A percentile compares a stretch with the other conserved stretches of the same genome.
These are phyloP conservation scores for Linum trigynum DNA, from an alignment of 345 rosid species.

Conservation along the genomic window DNA sequence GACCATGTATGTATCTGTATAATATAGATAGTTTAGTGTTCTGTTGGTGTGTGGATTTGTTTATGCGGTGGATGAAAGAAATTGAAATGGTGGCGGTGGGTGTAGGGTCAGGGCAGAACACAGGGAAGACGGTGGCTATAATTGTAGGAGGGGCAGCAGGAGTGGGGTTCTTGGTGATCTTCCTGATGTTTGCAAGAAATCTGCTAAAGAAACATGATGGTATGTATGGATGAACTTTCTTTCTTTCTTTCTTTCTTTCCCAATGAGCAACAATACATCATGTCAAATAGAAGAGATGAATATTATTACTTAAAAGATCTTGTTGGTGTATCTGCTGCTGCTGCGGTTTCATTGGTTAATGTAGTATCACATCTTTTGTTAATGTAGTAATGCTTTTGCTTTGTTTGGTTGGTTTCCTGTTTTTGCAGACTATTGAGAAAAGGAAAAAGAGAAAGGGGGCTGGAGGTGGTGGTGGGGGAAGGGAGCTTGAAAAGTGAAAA, in stretches of 20 bases:
- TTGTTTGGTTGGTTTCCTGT: conserved; percentile 1
- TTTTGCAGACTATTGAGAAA: conserved; percentile 20
- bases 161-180: conserved; percentile 77
- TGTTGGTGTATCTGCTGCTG: background rate
- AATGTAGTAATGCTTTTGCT: background rate
- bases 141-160: conserved; percentile 93
- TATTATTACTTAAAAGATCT: too few species aligned
- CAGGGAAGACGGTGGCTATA: conserved; percentile 95
- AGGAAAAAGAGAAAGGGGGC: conserved; percentile 2
- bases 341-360: background rate
- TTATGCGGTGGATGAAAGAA: conserved; percentile 6
- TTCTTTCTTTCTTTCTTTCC: background rate
- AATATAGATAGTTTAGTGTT: background rate
- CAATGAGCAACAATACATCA: background rate
- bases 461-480: background rate
- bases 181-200: conserved; percentile 66
- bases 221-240: conserved; percentile 15
- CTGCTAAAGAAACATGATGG: conserved; percentile 79
- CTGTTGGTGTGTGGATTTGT: background rate
- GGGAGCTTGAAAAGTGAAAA: conserved; percentile 3
- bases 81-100: background rate
- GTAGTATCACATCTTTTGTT: background rate
- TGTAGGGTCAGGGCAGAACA: conserved; percentile 48
- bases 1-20: too few species aligned
- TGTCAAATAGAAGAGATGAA: background rate